A percentile compares a stretch with the other conserved stretches of the same genome.
Evolutionary conservation across 176 grass and related monocot species (phyloP).

Genomic region (Raddia guianensis): DNA sequence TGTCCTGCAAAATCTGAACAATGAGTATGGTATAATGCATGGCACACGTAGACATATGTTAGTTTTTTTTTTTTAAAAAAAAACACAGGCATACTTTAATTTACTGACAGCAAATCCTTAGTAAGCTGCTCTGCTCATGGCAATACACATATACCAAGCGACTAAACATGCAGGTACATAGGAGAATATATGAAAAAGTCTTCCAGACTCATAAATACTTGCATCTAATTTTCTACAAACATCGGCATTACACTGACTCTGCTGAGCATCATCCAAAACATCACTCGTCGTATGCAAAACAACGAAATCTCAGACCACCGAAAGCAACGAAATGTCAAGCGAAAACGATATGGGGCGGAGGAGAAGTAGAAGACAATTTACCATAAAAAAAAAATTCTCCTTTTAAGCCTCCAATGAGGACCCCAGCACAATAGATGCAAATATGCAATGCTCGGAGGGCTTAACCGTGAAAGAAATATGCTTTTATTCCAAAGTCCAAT

Average conservation of each 20-base stretch:
- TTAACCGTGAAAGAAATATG: not conserved
- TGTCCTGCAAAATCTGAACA: not conserved
- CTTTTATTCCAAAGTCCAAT: conserved; percentile 53
- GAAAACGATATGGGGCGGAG: conserved; percentile 9
- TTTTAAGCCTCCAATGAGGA: conserved; percentile 20
- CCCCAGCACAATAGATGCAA: not conserved
- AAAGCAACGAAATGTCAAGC: conserved; percentile 32
- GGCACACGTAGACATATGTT: not conserved
- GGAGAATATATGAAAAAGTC: not conserved
- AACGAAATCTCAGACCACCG: conserved; percentile 31
- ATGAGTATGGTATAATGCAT: not conserved
- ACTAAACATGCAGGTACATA: not conserved
- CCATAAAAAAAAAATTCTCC: not conserved
- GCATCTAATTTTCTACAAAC: not conserved
- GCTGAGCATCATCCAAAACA: conserved; percentile 16
- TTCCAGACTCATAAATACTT: not conserved
- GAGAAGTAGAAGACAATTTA: not conserved
- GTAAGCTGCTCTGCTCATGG: not conserved
- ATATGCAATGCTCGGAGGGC: not conserved
- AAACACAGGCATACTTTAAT: no score
- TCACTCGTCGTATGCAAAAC: not conserved
- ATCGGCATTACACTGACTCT: conserved; percentile 12
- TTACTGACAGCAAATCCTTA: not conserved
- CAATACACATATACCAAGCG: not conserved
- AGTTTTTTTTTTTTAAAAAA: no score